Percentiles rank a stretch among this genome's conserved stretches.
phyloP scores from a whole-genome alignment of 2,329 filamentous ascomycete genomes.

The Rhynchosporium graminicola region DNA sequence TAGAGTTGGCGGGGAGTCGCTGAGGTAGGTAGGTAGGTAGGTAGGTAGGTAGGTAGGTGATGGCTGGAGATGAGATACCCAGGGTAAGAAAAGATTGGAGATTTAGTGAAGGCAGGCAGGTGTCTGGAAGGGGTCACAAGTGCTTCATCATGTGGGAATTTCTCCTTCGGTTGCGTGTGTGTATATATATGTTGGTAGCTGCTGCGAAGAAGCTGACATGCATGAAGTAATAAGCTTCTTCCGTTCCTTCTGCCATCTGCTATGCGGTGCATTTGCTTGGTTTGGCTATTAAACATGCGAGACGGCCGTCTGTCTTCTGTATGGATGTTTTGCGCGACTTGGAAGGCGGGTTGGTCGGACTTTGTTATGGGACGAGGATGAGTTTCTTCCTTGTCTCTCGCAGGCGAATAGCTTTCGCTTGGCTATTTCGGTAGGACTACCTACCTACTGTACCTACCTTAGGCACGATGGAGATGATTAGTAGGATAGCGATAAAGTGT shows the following conservation, averaged over 20 bases:
- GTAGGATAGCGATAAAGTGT: neutral
- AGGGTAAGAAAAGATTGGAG: too few relatives aligned
- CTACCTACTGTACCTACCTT: neutral
- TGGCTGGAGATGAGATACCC: too few relatives aligned
- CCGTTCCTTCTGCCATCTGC: neutral
- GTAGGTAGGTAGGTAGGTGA: too few relatives aligned
- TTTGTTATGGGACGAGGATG: neutral
- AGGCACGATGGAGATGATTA: neutral
- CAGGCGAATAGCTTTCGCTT: too few relatives aligned
- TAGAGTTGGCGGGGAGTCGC: too few relatives aligned
- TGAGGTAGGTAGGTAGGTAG: too few relatives aligned
- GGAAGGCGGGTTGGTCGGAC: constrained; percentile 1
- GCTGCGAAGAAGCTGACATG: neutral
- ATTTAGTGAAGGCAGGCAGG: too few relatives aligned
- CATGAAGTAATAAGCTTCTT: constrained; percentile 1
- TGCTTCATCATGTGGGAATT: too few relatives aligned
- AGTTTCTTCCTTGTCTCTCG: neutral
- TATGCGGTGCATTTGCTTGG: constrained; percentile 10
- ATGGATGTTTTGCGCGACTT: neutral
- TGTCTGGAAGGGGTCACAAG: too few relatives aligned
- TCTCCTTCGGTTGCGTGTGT: too few relatives aligned
- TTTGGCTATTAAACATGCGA: constrained; percentile 5
- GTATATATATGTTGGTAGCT: neutral
- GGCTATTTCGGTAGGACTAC: too few relatives aligned
- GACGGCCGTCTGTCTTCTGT: neutral